Base-by-base conservation (phyloP, 371 early-diverging fungal genomes). In the Lichtheimia corymbifera region DNA sequence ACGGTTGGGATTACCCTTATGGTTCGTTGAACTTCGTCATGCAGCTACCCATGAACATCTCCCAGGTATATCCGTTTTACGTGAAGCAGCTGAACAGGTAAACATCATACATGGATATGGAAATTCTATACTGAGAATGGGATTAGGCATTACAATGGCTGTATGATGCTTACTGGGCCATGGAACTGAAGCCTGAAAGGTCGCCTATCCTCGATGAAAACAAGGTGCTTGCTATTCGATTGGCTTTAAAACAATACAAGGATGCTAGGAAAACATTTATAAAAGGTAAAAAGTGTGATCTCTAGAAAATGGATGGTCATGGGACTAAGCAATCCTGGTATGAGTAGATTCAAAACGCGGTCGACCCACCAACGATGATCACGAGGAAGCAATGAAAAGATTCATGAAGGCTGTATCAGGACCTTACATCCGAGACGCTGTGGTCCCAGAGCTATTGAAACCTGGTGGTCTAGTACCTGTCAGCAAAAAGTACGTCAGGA, bases 11-110 rank as follows among this genome's bases (percentile, higher is more conserved):
- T 59, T 90, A 57, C 90, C 90, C 2, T 58, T 73, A 5, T 85
- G 84, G 82, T 88, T 88, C 64, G 88, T 90, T 2, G 88, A 88
- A 53, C 60, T 90, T 11, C 68, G 90, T 53, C 90, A 90, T 68
- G 83, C 83, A 0, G 83, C 79, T 18, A 88, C 90, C 0, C 90
- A 90, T 54, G 87, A 85, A 62, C 72, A 82, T 35, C 55, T 90
- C 28, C 90, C 90, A 5, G 80, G 83, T 47, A 56, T 90, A 50
- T 59, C 76, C 5, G 70, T 81, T 2, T 68, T 90, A n/a, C 67
- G 86, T 44, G 76, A 74, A 11, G 87, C 77, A 0, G 76, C 76
- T 35, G 51, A 57, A 24, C 82, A 84, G 73, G 79, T 79, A 68
- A 35, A 35, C 9, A 9, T 9, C 9, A 9, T 9, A 28, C 4